Base-by-base conservation (phyloP, 75 land plant species). In the Pinus albicaulis region DNA sequence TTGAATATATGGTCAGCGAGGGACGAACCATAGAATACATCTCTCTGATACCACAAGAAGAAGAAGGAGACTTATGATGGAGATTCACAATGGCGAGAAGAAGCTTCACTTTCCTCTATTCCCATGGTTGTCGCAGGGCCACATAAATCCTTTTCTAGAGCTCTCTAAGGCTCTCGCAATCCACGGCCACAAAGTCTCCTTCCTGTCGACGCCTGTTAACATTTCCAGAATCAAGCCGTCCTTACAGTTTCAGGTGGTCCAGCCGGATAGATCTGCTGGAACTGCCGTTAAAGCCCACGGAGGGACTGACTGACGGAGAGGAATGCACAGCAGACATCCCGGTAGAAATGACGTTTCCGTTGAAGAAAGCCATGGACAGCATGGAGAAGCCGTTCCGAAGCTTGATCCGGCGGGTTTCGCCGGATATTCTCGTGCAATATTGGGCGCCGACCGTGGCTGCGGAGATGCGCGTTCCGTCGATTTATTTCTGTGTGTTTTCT, bases 121-220 rank as follows among this genome's bases (percentile, higher is more conserved):
- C 5, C 81, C 81, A 31, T 75, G 52, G 34, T 65, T 76, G 15
- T 57, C 65, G 0, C 60, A 20, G 13, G 71, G 77, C 26, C 81
- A 79, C 56, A 79, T 74, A 24, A 74, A 31, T 25, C 81, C 81
- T 4, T 74, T 74, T 28, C 23, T 79, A 24, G 23, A 75, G 62
- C 77, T 79, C n/a, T 36, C 81, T 2, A 57, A 61, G 78, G 38
- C 62, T 15, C 78, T 79, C 2, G 28, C 59, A 44, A 20, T 17
- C 34, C 23, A 52, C 1, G 38, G 22, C 26, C 44, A 53, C 17
- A 52, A 1, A 2, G 25, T 77, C 31, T 68, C 78, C 12, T 69
- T 77, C 12, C 12, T 68, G n/a, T 68, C 71, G 3, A 68, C 71
- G 0, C 71, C 71, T 41, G 4, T 41, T 8, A 68, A 68, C 34